These are phyloP conservation scores for Ophioceras dolichostomum DNA, from an alignment of 2,329 filamentous ascomycete species.

Conservation along the genomic window DNA sequence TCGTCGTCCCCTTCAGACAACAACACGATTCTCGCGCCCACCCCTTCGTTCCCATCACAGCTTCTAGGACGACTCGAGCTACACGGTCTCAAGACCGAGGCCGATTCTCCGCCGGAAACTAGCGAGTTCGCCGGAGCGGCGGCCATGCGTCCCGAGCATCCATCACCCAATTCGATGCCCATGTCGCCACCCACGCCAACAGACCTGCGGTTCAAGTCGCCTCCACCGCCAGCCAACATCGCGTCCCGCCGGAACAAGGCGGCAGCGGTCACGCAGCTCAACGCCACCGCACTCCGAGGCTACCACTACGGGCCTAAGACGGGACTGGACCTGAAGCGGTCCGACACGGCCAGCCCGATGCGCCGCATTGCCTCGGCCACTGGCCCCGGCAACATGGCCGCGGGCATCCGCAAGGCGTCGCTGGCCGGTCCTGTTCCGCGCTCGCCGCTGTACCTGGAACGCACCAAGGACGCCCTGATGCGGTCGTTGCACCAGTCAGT, in stretches of 20 bases:
- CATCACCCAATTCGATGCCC: constrained; percentile 18
- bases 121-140: background rate
- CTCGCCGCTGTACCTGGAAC: constrained; percentile 30
- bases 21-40: constrained; percentile 5
- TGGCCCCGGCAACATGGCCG: constrained; percentile 27
- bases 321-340: constrained; percentile 31
- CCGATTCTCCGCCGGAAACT: too few relatives aligned
- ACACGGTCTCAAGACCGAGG: background rate
- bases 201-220: constrained; percentile 31
- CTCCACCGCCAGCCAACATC: constrained; percentile 38
- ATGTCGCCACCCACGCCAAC: constrained; percentile 15
- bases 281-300: constrained; percentile 30
- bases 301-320: constrained; percentile 33
- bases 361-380: constrained; percentile 40
- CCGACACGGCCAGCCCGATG: constrained; percentile 34
- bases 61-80: constrained; percentile 2
- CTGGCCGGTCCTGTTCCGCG: constrained; percentile 18
- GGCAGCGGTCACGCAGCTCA: constrained; percentile 34
- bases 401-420: constrained; percentile 27
- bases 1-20: background rate
- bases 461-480: constrained; percentile 28
- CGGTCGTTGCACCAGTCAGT: constrained; percentile 22
- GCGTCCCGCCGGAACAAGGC: constrained; percentile 39
- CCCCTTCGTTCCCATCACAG: constrained; percentile 8
- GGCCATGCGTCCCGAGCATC: constrained; percentile 5